These are phyloP conservation scores for Acorus calamus DNA, from an alignment of 106 monocot genomes.

Conservation along the genomic window DNA sequence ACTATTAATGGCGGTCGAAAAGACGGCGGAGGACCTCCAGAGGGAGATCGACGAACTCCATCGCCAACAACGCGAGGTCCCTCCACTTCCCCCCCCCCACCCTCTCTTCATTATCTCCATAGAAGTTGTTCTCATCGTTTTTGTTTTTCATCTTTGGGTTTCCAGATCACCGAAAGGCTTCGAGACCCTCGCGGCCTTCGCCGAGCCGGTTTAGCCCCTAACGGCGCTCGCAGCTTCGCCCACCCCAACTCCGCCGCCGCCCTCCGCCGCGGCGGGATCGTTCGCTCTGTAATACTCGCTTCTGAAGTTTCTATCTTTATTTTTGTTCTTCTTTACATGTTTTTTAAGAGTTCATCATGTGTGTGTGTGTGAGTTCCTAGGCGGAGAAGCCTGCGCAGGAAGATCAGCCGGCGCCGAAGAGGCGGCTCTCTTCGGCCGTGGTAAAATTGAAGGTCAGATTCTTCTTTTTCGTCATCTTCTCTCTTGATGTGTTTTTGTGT, in stretches of 20 bases:
- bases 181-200: slow-evolving; percentile 85
- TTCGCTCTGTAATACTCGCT: slow-evolving; percentile 41
- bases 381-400: slow-evolving; percentile 29
- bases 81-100: not conserved
- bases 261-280: slow-evolving; percentile 39
- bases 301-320: not conserved
- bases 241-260: not conserved
- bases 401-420: slow-evolving; percentile 64
- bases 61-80: slow-evolving; percentile 90
- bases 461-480: not conserved
- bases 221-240: slow-evolving; percentile 17
- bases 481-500: not conserved
- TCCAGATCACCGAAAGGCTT: slow-evolving; percentile 80
- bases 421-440: slow-evolving; percentile 71
- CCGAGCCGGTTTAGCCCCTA: slow-evolving; percentile 32
- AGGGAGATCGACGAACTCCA: slow-evolving; percentile 93
- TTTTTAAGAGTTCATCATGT: slow-evolving; percentile 2
- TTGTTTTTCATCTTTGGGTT: not conserved
- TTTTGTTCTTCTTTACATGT: not conserved
- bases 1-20: slow-evolving; percentile 29
- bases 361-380: slow-evolving; percentile 14
- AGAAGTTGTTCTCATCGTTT: not conserved
- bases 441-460: slow-evolving; percentile 39
- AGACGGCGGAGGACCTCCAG: slow-evolving; percentile 86
- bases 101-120: not conserved